Conservation (phyloP, 192 early-diverging fungal species). For the Thoreauomyces humboldtii region DNA sequence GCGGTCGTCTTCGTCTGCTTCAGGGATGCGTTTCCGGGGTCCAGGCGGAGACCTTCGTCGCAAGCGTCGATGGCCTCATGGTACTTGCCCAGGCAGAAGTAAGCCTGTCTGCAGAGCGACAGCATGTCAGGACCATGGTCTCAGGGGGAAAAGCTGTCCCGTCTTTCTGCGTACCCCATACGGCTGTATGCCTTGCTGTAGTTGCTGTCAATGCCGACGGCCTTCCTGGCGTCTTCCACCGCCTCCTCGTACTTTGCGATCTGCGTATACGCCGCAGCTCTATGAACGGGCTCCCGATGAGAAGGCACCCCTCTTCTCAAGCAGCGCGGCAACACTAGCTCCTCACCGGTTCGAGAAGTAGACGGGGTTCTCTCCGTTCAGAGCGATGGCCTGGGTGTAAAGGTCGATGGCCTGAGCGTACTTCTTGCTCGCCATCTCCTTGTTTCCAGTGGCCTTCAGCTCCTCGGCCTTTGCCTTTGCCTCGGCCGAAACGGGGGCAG, state of each 20-base stretch:
- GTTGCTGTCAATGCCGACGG: conserved; percentile 78
- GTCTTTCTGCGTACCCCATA: conserved; percentile 69
- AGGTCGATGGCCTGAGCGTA: conserved; percentile 80
- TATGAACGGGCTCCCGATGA: conserved; percentile 32
- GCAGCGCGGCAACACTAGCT: neutral
- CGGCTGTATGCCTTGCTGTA: conserved; percentile 95
- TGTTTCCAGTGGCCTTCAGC: conserved; percentile 88
- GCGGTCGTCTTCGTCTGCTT: conserved; percentile 72
- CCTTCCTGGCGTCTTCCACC: conserved; percentile 80
- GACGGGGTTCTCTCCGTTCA: conserved; percentile 83
- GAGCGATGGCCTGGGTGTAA: conserved; percentile 89
- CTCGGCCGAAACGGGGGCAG: conserved; percentile 2
- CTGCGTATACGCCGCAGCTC: conserved; percentile 94
- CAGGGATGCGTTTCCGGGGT: conserved; percentile 79
- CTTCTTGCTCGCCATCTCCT: conserved; percentile 77
- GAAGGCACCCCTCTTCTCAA: neutral
- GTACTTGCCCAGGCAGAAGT: conserved; percentile 83
- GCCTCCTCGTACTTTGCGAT: conserved; percentile 81
- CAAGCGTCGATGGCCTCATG: conserved; percentile 85
- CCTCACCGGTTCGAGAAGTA: conserved; percentile 91
- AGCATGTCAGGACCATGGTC: too few relatives aligned
- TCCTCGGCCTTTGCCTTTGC: conserved; percentile 81
- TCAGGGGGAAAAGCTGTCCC: too few relatives aligned
- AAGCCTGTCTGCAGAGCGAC: conserved; percentile 75
- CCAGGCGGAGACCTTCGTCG: conserved; percentile 78